These are phyloP conservation scores for Ambrosia artemisiifolia DNA, from an alignment of 129 eudicot genomes.

Conservation along the genomic window DNA sequence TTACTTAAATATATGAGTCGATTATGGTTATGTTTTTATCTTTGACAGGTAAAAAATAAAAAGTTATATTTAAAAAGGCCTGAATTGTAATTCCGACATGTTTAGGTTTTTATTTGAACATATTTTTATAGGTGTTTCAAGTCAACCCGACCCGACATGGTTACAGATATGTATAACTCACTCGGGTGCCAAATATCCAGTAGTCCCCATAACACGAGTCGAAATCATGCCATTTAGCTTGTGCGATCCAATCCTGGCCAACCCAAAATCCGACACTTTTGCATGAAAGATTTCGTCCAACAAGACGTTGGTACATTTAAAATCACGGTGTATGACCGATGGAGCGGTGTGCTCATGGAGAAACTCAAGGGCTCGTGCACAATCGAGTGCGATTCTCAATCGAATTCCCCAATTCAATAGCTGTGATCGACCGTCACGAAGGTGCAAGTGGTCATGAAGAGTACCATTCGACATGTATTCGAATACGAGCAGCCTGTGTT, in stretches of 20 bases:
- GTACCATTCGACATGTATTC: slow-evolving; percentile 80
- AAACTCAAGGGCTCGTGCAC: slow-evolving; percentile 88
- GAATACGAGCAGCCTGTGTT: slow-evolving; percentile 69
- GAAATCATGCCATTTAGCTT: slow-evolving; percentile 82
- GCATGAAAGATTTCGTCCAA: slow-evolving; percentile 67
- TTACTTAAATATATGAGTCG: neutral
- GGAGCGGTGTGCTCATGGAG: slow-evolving; percentile 84
- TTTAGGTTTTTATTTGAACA: neutral
- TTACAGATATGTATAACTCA: slow-evolving; percentile 30
- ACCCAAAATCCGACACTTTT: slow-evolving; percentile 82
- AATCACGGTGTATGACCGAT: slow-evolving; percentile 85
- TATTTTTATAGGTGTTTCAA: neutral
- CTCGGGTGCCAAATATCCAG: slow-evolving; percentile 98
- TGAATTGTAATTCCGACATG: neutral
- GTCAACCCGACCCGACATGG: neutral
- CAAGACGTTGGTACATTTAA: slow-evolving; percentile 68
- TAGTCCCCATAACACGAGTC: slow-evolving; percentile 88
- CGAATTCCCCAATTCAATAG: slow-evolving; percentile 69
- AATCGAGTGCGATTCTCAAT: slow-evolving; percentile 80
- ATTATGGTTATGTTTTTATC: neutral
- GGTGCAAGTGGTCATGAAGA: slow-evolving; percentile 67
- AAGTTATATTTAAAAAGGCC: neutral
- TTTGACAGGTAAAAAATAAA: neutral
- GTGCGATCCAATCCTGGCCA: slow-evolving; percentile 90
- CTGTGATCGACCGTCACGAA: slow-evolving; percentile 23